These are phyloP conservation scores for Marasmius sp. DNA, from an alignment of 1,284 basidiomycete species.

Conservation along the genomic window DNA sequence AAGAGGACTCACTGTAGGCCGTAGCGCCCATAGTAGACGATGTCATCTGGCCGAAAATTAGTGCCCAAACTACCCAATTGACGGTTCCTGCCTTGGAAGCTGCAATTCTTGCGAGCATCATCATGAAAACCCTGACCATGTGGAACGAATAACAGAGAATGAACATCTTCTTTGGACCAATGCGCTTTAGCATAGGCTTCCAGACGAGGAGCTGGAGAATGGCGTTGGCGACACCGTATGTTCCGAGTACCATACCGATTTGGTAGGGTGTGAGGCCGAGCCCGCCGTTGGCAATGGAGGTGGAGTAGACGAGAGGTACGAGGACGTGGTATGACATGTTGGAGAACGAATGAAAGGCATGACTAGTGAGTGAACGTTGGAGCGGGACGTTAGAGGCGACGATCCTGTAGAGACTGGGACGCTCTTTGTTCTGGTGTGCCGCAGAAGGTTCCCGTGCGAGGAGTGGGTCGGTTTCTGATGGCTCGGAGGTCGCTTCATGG, in stretches of 20 bases:
- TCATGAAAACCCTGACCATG: not conserved
- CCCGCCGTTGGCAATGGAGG: conserved; percentile 17
- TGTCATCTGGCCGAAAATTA: not conserved
- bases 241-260: conserved; percentile 20
- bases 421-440: not conserved
- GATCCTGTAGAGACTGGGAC: conserved; percentile 25
- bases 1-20: conserved; percentile 8
- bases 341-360: conserved; percentile 31
- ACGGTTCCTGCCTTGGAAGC: not conserved
- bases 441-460: not conserved
- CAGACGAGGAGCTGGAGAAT: not conserved
- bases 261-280: conserved; percentile 17
- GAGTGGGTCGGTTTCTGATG: not conserved
- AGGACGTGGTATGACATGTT: conserved; percentile 29
- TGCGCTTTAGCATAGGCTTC: not conserved
- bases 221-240: conserved; percentile 29
- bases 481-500: not conserved
- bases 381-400: conserved; percentile 30
- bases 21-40: not conserved
- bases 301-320: conserved; percentile 20
- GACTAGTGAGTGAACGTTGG: conserved; percentile 26
- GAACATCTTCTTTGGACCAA: conserved; percentile 1
- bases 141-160: conserved; percentile 1
- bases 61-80: not conserved
- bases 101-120: not conserved